Conservation (phyloP, 192 early-diverging fungal species). For the Paraglomus brasilianum region DNA sequence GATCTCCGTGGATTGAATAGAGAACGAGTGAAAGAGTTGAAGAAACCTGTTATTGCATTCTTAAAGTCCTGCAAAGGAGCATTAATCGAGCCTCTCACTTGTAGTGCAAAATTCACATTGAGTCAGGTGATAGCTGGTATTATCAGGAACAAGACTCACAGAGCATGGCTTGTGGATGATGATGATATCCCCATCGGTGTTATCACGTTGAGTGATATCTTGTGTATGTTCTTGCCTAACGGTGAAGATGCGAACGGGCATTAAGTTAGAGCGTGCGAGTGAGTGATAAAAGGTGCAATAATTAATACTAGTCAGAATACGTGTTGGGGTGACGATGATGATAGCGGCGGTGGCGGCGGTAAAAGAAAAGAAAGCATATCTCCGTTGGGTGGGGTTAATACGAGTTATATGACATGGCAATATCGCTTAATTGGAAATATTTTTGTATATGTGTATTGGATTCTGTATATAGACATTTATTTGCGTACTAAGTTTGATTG, state of each 20-base stretch:
- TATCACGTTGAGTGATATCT: conserved; percentile 70
- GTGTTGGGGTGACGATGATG: too few relatives aligned
- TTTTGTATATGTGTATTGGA: too few relatives aligned
- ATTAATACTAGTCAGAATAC: too few relatives aligned
- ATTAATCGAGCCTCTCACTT: conserved; percentile 52
- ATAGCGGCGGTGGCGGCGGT: too few relatives aligned
- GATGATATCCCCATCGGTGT: conserved; percentile 62
- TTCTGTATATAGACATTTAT: too few relatives aligned
- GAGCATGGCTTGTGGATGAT: conserved; percentile 66
- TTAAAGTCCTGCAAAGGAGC: conserved; percentile 56
- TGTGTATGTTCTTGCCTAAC: conserved; percentile 48
- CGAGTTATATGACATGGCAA: too few relatives aligned
- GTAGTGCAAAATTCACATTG: conserved; percentile 50
- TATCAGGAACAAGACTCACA: conserved; percentile 51
- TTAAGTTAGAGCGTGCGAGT: too few relatives aligned
- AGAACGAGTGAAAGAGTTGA: conserved; percentile 53
- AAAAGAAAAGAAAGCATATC: too few relatives aligned
- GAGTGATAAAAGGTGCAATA: too few relatives aligned
- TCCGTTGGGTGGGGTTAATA: too few relatives aligned
- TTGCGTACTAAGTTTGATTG: too few relatives aligned
- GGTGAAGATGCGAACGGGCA: not conserved
- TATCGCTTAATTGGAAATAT: too few relatives aligned
- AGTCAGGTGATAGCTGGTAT: conserved; percentile 54
- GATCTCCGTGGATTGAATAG: conserved; percentile 74
- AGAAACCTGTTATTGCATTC: conserved; percentile 64